These are phyloP conservation scores for Setomelanomma holmii DNA, from an alignment of 2,329 filamentous ascomycete genomes.

Conservation along the genomic window DNA sequence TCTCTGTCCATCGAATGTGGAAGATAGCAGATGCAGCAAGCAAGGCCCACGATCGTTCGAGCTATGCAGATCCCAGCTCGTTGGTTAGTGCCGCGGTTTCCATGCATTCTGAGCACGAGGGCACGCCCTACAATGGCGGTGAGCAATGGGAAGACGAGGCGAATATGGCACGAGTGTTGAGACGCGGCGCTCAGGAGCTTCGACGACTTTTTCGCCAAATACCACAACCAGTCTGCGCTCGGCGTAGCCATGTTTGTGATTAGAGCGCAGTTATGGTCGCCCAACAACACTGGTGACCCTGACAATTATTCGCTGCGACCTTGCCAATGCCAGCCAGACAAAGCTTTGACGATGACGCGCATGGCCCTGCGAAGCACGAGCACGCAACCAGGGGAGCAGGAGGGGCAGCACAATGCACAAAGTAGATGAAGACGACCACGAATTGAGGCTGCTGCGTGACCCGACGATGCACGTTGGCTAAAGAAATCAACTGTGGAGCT, in stretches of 20 bases:
- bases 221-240: background rate
- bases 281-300: constrained; percentile 1
- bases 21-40: background rate
- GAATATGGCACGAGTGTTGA: constrained; percentile 23
- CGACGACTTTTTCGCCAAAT: constrained; percentile 9
- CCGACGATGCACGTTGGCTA: constrained; percentile 15
- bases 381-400: constrained; percentile 3
- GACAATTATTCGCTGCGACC: background rate
- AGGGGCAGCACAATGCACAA: constrained; percentile 1
- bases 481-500: constrained; percentile 13
- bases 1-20: too few species aligned
- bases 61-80: too few species aligned
- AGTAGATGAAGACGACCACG: constrained; percentile 1
- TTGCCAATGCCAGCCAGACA: background rate
- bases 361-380: background rate
- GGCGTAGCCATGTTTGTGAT: background rate
- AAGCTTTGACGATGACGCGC: constrained; percentile 13
- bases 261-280: background rate
- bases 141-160: constrained; percentile 17
- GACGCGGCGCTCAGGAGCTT: constrained; percentile 14
- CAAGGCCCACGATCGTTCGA: too few species aligned
- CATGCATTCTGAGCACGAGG: constrained; percentile 2
- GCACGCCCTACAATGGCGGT: constrained; percentile 23
- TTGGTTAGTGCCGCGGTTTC: background rate
- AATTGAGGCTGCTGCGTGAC: constrained; percentile 18